phyloP scores from a whole-genome alignment of 768 basidiomycete genomes.

The Leccinum uliginosum region DNA sequence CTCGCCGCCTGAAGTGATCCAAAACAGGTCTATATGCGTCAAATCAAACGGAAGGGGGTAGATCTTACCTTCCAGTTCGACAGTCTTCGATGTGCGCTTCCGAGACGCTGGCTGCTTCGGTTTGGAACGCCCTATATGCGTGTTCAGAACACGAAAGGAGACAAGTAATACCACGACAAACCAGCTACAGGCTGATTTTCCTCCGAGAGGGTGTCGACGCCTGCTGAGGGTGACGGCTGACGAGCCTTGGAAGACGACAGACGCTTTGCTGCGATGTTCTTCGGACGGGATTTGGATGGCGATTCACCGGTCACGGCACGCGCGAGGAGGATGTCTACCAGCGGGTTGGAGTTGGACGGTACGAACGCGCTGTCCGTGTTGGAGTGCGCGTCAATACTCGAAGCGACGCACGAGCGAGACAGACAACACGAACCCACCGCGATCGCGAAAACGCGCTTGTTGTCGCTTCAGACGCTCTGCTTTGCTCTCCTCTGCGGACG shows the following conservation, averaged over 20 bases:
- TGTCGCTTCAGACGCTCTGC: slow-evolving; percentile 57
- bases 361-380: slow-evolving; percentile 44
- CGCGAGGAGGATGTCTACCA: slow-evolving; percentile 51
- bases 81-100: no score
- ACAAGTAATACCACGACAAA: slow-evolving; percentile 1
- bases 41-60: background rate
- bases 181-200: slow-evolving; percentile 6
- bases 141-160: background rate
- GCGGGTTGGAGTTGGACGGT: slow-evolving; percentile 45
- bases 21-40: background rate
- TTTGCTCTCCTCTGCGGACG: slow-evolving; percentile 54
- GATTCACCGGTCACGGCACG: slow-evolving; percentile 45
- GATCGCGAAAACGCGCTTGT: slow-evolving; percentile 63
- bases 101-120: no score
- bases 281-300: slow-evolving; percentile 32
- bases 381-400: background rate
- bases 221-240: background rate
- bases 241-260: background rate
- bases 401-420: background rate
- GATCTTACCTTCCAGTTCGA: background rate
- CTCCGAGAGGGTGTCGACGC: background rate
- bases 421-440: slow-evolving; percentile 50
- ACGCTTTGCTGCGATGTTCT: background rate
- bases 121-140: slow-evolving; percentile 6
- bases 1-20: background rate